phyloP scores from a whole-genome alignment of 129 eudicot genomes.

The Artemisia tridentata region DNA sequence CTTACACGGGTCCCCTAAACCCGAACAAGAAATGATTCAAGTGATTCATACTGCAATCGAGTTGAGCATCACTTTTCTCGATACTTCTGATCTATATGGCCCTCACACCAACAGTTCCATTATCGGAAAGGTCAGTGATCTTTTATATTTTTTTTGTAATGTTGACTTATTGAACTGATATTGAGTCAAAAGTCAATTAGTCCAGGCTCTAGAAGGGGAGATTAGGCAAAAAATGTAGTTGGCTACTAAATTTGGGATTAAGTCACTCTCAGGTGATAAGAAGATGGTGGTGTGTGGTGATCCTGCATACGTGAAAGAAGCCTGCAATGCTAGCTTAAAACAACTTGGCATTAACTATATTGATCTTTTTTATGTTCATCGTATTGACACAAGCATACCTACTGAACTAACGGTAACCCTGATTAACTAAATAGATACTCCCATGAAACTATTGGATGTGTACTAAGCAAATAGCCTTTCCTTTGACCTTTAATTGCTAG shows the following conservation, averaged over 20 bases:
- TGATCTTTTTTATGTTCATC: constrained; percentile 55
- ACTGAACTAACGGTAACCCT: constrained; percentile 53
- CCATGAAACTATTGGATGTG: background rate
- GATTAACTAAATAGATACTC: background rate
- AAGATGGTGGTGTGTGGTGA: constrained; percentile 39
- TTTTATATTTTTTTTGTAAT: background rate
- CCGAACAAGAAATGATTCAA: constrained; percentile 37
- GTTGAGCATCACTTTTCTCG: constrained; percentile 49
- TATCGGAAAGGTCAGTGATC: constrained; percentile 38
- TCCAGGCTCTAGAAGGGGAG: constrained; percentile 50
- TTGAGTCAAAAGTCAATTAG: constrained; percentile 10
- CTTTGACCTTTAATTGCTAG: constrained; percentile 27
- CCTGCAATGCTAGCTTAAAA: constrained; percentile 55
- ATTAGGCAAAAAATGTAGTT: constrained; percentile 44
- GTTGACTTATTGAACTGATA: constrained; percentile 9
- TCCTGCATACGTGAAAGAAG: constrained; percentile 47
- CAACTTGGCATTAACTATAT: constrained; percentile 46
- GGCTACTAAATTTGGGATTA: constrained; percentile 51
- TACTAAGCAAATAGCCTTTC: background rate
- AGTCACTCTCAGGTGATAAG: constrained; percentile 35
- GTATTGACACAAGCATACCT: constrained; percentile 52
- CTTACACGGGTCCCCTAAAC: constrained; percentile 44
- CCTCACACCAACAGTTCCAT: constrained; percentile 43
- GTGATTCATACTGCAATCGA: constrained; percentile 47
- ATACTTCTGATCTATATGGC: constrained; percentile 56